Percentiles rank a stretch among this genome's conserved stretches.
Conservation (phyloP, 441 rosid genomes). For the Aleurites moluccanus region DNA sequence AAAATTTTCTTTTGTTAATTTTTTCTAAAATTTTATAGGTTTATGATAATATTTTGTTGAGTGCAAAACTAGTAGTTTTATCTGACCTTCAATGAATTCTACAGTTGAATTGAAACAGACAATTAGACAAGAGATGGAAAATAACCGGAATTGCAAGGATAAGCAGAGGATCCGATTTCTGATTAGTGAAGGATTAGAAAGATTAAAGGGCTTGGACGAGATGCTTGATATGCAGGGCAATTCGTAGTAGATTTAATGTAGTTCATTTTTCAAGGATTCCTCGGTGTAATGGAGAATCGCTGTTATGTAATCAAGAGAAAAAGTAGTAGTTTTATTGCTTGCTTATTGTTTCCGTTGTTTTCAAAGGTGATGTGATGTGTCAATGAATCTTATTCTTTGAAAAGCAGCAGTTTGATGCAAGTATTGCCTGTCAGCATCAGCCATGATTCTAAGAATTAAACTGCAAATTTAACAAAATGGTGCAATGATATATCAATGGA, state of each 20-base stretch:
- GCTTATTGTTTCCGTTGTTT: no score
- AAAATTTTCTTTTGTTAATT: no score
- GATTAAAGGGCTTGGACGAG: slow-evolving; percentile 66
- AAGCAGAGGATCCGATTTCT: slow-evolving; percentile 65
- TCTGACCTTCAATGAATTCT: slow-evolving; percentile 18
- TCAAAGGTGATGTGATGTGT: no score
- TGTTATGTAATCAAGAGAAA: background rate
- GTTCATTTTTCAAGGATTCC: background rate
- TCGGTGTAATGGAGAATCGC: background rate
- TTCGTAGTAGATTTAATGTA: background rate
- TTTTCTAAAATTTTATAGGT: background rate
- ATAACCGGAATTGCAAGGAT: slow-evolving; percentile 56
- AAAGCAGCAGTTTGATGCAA: no score
- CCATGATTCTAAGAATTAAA: no score
- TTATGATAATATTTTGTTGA: background rate
- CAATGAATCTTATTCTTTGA: no score
- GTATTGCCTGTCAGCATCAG: no score
- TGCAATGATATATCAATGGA: no score
- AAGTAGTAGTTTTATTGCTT: no score
- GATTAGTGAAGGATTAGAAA: slow-evolving; percentile 75
- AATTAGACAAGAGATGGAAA: slow-evolving; percentile 75
- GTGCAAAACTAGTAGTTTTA: background rate
- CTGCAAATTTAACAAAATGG: no score
- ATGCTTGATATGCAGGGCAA: no score
- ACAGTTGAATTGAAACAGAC: slow-evolving; percentile 58